These are phyloP conservation scores for Fusarium palustre DNA, from an alignment of 2,329 filamentous ascomycete genomes.

Conservation along the genomic window DNA sequence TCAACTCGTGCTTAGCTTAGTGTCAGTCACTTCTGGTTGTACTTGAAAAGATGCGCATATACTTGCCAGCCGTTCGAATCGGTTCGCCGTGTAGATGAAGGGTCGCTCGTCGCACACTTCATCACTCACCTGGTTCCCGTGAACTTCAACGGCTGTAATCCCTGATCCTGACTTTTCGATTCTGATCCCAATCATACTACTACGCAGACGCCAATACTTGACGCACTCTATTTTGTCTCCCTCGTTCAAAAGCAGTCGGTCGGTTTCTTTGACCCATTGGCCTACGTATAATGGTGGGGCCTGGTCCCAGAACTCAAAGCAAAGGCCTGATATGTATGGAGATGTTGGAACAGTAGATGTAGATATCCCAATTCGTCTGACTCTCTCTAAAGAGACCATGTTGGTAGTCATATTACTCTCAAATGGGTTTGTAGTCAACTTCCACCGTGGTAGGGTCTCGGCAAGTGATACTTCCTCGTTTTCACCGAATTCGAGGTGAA, in stretches of 20 bases:
- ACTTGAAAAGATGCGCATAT: fast-evolving
- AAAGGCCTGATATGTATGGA: not conserved
- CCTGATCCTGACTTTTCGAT: not conserved
- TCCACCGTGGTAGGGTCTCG: not conserved
- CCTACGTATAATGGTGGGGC: not conserved
- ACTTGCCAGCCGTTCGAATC: not conserved
- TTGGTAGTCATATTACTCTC: not conserved
- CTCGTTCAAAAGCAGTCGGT: not conserved
- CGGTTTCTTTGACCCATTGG: not conserved
- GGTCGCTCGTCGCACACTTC: not conserved
- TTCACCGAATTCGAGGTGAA: not conserved
- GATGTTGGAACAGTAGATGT: not conserved
- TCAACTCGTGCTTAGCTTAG: too few species aligned
- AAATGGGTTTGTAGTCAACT: not conserved
- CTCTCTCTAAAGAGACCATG: not conserved
- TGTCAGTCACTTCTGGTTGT: not conserved
- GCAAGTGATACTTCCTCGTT: not conserved
- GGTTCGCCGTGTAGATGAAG: not conserved
- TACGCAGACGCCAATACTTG: not conserved
- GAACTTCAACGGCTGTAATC: not conserved
- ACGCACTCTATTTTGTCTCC: not conserved
- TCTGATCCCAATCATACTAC: not conserved
- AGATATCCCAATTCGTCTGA: not conserved
- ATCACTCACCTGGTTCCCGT: not conserved
- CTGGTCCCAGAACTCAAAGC: not conserved